Conservation (phyloP, 2,329 filamentous ascomycete genomes). For the Sporothrix schenckii region DNA sequence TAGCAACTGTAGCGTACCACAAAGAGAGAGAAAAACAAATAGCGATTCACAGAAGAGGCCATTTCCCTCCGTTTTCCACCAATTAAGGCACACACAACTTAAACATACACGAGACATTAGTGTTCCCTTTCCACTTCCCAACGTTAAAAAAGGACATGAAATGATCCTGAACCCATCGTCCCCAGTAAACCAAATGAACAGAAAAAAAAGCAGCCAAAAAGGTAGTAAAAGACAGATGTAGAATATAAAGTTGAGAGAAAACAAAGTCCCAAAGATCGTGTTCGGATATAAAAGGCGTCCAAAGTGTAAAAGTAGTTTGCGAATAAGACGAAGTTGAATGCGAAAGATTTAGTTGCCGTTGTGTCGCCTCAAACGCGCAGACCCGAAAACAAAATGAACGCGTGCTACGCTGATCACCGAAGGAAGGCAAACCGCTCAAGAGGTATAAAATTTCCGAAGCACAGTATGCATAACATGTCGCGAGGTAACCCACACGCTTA, state of each 20-base stretch:
- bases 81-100: neutral
- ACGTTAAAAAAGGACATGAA: neutral
- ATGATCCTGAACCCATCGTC: constrained; percentile 14
- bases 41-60: constrained; percentile 10
- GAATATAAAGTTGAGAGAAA: constrained; percentile 11
- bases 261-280: neutral
- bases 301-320: neutral
- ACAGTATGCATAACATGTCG: constrained; percentile 13
- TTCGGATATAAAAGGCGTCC: constrained; percentile 17
- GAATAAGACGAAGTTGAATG: neutral
- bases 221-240: constrained; percentile 20
- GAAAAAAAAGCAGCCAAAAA: constrained; percentile 20
- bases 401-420: constrained; percentile 15
- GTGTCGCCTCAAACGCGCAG: neutral
- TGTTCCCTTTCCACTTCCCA: constrained; percentile 17
- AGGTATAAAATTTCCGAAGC: constrained; percentile 19
- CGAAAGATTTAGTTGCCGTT: neutral
- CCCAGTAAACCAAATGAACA: neutral
- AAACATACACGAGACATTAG: constrained; percentile 29
- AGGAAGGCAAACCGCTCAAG: constrained; percentile 18
- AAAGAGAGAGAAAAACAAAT: constrained; percentile 1
- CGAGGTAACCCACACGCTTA: constrained; percentile 48
- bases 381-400: constrained; percentile 10
- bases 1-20: neutral
- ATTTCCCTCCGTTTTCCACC: neutral